Evolutionary conservation across 179 eudicot species (phyloP).

Genomic region (Silene vulgaris): DNA sequence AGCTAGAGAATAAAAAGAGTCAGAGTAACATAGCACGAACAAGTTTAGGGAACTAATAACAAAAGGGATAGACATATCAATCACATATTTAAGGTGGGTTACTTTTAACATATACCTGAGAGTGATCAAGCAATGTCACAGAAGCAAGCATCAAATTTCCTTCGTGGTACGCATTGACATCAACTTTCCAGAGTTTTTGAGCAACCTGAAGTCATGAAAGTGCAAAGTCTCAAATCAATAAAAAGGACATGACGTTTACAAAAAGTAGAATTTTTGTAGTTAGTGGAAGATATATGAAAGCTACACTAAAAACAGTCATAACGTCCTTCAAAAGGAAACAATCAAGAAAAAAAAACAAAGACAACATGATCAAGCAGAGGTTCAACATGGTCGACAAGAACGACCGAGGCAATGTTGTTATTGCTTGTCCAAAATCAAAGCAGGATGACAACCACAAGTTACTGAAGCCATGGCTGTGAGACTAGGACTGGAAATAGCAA

Average conservation of each 20-base stretch:
- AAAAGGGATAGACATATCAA: not conserved
- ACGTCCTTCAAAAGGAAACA: not conserved
- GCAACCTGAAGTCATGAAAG: constrained; percentile 43
- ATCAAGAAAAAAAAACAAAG: not conserved
- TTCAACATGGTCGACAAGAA: not conserved
- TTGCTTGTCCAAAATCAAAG: no score
- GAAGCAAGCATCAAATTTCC: constrained; percentile 93
- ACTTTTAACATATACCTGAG: constrained; percentile 50
- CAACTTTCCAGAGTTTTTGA: constrained; percentile 85
- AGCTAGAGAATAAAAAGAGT: not conserved
- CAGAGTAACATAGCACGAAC: not conserved
- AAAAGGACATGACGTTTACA: not conserved
- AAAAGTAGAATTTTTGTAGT: not conserved
- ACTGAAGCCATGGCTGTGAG: no score
- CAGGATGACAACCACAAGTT: no score
- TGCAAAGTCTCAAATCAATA: not conserved
- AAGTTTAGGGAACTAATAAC: not conserved
- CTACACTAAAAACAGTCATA: not conserved
- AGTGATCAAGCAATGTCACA: constrained; percentile 78
- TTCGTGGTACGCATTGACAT: constrained; percentile 76
- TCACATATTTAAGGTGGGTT: not conserved
- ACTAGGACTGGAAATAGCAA: no score
- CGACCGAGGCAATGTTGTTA: not conserved
- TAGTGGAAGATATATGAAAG: not conserved
- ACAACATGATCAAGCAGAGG: no score